Conservation (phyloP, 208 protist genomes). For the Trypanosoma vivax region DNA sequence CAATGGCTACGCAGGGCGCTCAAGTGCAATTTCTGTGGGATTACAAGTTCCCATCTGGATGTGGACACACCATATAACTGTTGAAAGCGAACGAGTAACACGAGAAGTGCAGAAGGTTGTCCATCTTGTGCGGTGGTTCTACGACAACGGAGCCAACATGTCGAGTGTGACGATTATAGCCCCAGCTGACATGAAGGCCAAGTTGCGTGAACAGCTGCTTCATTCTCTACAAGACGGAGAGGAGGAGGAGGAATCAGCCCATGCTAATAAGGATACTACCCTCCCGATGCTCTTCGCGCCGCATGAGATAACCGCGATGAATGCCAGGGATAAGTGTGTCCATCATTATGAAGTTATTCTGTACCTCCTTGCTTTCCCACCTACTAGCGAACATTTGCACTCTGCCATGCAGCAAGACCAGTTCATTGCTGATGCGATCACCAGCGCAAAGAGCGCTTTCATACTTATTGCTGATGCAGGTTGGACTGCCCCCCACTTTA, state of each 20-base stretch:
- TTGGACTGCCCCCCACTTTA: constrained; percentile 51
- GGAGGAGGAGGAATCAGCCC: constrained; percentile 1
- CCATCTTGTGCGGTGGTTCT: constrained; percentile 63
- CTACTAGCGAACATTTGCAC: constrained; percentile 22
- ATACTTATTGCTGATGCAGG: constrained; percentile 67
- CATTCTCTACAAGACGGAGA: background rate
- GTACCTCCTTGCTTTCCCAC: constrained; percentile 46
- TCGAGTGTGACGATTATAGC: constrained; percentile 49
- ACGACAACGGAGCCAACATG: constrained; percentile 40
- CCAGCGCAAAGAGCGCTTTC: constrained; percentile 43
- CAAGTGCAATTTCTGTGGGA: constrained; percentile 34
- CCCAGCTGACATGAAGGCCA: constrained; percentile 43
- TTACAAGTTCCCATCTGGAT: constrained; percentile 77
- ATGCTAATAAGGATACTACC: constrained; percentile 8
- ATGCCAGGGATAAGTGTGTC: constrained; percentile 37
- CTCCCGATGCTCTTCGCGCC: constrained; percentile 53
- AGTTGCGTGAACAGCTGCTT: constrained; percentile 20
- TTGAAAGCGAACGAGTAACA: constrained; percentile 13
- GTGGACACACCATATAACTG: constrained; percentile 58
- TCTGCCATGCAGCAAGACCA: constrained; percentile 29
- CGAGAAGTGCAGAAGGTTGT: constrained; percentile 44
- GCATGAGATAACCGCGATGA: constrained; percentile 71
- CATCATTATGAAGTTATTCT: constrained; percentile 65
- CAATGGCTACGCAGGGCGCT: constrained; percentile 20
- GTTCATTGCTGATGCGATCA: constrained; percentile 49